Evolutionary conservation across 805 yeast species (phyloP).

Genomic region (Wickerhamiella nectarea): DNA sequence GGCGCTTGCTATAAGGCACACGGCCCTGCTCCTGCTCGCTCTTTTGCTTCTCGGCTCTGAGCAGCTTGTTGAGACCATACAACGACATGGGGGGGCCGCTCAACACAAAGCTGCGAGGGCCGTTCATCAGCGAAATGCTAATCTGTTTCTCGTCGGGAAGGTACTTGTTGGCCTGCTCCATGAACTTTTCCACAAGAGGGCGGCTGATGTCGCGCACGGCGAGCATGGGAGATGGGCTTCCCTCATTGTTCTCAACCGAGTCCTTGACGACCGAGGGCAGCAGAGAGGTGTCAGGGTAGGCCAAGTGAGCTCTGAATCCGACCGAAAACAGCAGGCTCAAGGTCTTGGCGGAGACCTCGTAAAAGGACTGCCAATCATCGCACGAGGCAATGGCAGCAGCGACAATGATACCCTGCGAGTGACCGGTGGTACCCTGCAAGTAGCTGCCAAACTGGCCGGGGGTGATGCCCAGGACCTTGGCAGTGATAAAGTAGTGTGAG

Average conservation of each 20-base stretch:
- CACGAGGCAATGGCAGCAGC: conserved; percentile 79
- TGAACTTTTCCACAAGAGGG: conserved; percentile 64
- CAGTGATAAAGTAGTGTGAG: conserved; percentile 81
- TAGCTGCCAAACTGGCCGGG: conserved; percentile 75
- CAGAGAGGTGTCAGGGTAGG: conserved; percentile 84
- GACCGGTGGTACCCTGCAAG: conserved; percentile 36
- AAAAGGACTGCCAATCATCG: conserved; percentile 75
- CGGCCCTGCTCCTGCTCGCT: conserved; percentile 91
- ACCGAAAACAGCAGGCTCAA: conserved; percentile 78
- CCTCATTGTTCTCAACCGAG: conserved; percentile 86
- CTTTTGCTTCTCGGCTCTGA: conserved; percentile 90
- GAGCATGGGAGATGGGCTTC: conserved; percentile 95
- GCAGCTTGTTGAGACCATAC: conserved; percentile 82
- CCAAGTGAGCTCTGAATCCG: conserved; percentile 81
- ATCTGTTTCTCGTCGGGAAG: conserved; percentile 85
- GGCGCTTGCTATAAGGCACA: conserved; percentile 86
- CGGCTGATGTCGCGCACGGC: conserved; percentile 77
- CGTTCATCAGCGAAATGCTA: conserved; percentile 80
- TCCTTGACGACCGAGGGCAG: conserved; percentile 90
- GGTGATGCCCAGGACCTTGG: conserved; percentile 66
- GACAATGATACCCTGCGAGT: conserved; percentile 53
- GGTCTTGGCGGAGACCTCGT: conserved; percentile 57
- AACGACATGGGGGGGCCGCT: conserved; percentile 97
- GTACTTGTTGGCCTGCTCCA: conserved; percentile 81
- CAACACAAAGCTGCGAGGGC: conserved; percentile 89